Percentiles rank a stretch among this genome's conserved stretches.
Conservation (phyloP, 176 grass and related monocot species). For the Carex scoparia region DNA sequence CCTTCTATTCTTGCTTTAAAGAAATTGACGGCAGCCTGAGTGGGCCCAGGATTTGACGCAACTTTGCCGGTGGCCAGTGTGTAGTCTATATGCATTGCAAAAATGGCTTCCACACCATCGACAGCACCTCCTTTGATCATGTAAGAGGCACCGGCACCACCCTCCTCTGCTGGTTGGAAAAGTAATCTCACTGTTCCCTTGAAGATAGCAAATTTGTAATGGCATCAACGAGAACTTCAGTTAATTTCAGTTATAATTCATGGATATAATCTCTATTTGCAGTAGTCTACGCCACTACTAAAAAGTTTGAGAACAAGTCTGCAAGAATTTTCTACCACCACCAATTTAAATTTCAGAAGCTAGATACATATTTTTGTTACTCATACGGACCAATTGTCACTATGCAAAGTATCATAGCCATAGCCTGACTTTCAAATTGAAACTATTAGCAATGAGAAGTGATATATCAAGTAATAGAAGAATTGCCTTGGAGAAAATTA, state of each 20-base stretch:
- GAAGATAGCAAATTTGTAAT: constrained; percentile 22
- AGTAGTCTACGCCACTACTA: not conserved
- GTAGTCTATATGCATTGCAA: constrained; percentile 74
- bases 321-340: not conserved
- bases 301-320: not conserved
- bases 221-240: not conserved
- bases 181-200: constrained; percentile 89
- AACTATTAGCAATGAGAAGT: not conserved
- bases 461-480: not conserved
- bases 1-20: constrained; percentile 82
- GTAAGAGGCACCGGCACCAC: constrained; percentile 80
- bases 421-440: no score
- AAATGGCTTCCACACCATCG: constrained; percentile 61
- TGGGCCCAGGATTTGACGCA: constrained; percentile 53
- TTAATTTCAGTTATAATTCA: not conserved
- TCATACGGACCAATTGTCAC: not conserved
- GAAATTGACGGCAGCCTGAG: constrained; percentile 64
- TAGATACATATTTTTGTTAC: not conserved
- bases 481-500: no score
- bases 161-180: constrained; percentile 96
- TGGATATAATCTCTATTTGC: not conserved
- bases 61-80: constrained; percentile 43
- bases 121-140: constrained; percentile 81
- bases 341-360: not conserved
- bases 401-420: no score